Conservation (phyloP, 2,329 filamentous ascomycete species). For the Didymella glomerata region DNA sequence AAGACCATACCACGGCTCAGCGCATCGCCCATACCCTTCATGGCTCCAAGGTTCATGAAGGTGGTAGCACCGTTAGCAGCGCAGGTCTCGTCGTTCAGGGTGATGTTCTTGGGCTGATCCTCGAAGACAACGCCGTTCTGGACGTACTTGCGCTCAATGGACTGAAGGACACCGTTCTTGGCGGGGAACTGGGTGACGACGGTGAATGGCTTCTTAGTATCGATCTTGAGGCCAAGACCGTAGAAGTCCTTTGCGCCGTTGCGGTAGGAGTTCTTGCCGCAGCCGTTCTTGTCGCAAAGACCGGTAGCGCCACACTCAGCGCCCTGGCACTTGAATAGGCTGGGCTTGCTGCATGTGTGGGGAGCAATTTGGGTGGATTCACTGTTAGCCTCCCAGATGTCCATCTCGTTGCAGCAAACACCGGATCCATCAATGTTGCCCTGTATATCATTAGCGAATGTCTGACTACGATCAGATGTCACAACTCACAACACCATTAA, state of each 20-base stretch:
- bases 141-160: constrained; percentile 72
- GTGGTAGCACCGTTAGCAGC: constrained; percentile 34
- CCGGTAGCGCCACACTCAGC: constrained; percentile 53
- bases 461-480: constrained; percentile 28
- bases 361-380: constrained; percentile 58
- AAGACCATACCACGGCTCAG: constrained; percentile 63
- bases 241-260: constrained; percentile 40
- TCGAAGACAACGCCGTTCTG: constrained; percentile 68
- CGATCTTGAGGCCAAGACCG: constrained; percentile 56
- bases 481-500: constrained; percentile 48
- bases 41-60: constrained; percentile 53
- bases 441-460: constrained; percentile 49
- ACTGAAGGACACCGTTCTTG: constrained; percentile 63
- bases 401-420: constrained; percentile 64
- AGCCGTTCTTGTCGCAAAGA: constrained; percentile 50
- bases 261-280: constrained; percentile 48
- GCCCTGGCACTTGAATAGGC: constrained; percentile 53
- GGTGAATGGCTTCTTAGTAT: constrained; percentile 68
- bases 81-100: constrained; percentile 46
- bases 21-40: constrained; percentile 57
- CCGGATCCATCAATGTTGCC: constrained; percentile 57
- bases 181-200: constrained; percentile 74
- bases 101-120: constrained; percentile 58
- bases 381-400: constrained; percentile 65
- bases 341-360: constrained; percentile 58